Evolutionary conservation across 2,329 filamentous ascomycete genomes (phyloP).

Genomic region (Stemphylium lycopersici): DNA sequence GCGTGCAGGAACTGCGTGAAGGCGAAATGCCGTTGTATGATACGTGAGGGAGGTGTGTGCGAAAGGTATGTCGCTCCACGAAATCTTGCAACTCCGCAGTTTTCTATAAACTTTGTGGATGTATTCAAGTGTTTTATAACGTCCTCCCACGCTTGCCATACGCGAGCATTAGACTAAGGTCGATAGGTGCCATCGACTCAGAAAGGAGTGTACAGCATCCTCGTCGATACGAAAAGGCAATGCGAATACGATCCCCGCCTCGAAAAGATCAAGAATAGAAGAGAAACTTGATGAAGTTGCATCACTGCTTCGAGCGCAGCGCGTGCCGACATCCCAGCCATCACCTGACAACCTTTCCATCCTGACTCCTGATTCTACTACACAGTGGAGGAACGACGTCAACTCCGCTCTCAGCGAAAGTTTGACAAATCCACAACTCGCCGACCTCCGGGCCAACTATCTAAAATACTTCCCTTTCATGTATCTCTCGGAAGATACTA

Average conservation of each 20-base stretch:
- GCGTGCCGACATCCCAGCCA: not conserved
- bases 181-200: conserved; percentile 23
- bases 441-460: conserved; percentile 13
- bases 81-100: not conserved
- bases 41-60: conserved; percentile 21
- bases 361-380: conserved; percentile 16
- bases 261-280: conserved; percentile 31
- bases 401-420: not conserved
- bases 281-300: conserved; percentile 42
- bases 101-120: not conserved
- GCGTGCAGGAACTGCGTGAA: conserved; percentile 34
- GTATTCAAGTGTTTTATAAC: not conserved
- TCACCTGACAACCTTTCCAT: conserved; percentile 5
- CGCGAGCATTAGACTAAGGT: not conserved
- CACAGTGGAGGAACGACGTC: not conserved
- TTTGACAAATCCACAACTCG: conserved; percentile 18
- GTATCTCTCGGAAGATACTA: conserved; percentile 8
- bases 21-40: conserved; percentile 36
- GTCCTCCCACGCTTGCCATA: too few species aligned
- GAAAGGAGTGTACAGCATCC: conserved; percentile 21
- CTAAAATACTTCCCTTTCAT: conserved; percentile 24
- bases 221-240: conserved; percentile 13
- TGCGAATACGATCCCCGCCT: conserved; percentile 1
- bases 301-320: conserved; percentile 31
- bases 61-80: conserved; percentile 25